These are phyloP conservation scores for Neoascochyta sp. DNA, from an alignment of 2,329 filamentous ascomycete species.

Conservation along the genomic window DNA sequence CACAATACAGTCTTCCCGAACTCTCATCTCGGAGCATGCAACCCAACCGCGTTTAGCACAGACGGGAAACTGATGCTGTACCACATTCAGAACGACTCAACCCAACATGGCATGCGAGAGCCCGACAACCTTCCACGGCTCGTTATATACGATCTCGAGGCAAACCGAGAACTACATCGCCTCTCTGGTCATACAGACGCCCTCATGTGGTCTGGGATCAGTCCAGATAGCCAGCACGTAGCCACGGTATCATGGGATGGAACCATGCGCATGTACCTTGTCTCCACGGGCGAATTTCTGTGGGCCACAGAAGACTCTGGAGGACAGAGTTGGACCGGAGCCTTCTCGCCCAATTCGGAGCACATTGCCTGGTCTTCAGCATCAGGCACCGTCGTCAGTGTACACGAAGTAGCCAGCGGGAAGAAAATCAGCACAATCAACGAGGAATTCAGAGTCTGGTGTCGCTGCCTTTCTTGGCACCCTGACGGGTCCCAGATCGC, in stretches of 20 bases:
- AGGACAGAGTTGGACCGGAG: conserved; percentile 20
- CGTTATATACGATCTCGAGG: conserved; percentile 19
- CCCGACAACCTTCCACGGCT: conserved; percentile 10
- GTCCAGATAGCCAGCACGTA: conserved; percentile 18
- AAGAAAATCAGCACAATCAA: conserved; percentile 11
- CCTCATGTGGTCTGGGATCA: conserved; percentile 27
- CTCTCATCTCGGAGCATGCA: conserved; percentile 11
- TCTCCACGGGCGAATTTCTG: conserved; percentile 13
- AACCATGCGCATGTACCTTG: conserved; percentile 24
- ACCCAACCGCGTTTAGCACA: conserved; percentile 15
- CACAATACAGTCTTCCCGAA: conserved; percentile 19
- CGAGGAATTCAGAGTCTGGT: conserved; percentile 14
- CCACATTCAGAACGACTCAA: conserved; percentile 9
- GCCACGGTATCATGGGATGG: conserved; percentile 30
- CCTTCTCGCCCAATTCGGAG: conserved; percentile 25
- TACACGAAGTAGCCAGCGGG: conserved; percentile 18
- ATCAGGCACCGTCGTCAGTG: conserved; percentile 11
- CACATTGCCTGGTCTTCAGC: conserved; percentile 23
- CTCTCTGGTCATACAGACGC: conserved; percentile 24
- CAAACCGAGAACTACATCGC: conserved; percentile 10
- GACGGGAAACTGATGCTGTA: conserved; percentile 21
- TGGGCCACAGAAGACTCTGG: conserved; percentile 17
- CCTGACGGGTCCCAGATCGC: conserved; percentile 20
- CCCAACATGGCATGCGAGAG: conserved; percentile 8
- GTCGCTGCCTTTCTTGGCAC: conserved; percentile 22